phyloP scores from a whole-genome alignment of 768 basidiomycete genomes.

The Terana coerulea region DNA sequence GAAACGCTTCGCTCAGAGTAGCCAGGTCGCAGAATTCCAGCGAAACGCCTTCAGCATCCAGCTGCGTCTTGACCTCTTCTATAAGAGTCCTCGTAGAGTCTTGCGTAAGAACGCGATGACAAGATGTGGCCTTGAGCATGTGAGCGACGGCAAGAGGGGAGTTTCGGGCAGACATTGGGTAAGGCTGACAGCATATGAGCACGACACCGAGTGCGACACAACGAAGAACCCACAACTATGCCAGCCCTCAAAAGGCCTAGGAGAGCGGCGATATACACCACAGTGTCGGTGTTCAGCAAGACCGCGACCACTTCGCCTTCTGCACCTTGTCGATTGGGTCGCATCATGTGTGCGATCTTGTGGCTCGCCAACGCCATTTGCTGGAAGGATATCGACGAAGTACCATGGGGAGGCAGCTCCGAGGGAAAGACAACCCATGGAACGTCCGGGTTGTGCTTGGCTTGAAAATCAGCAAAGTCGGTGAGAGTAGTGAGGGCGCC shows the following conservation, averaged over 20 bases:
- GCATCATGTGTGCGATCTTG: conserved; percentile 5
- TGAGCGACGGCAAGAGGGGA: conserved; percentile 31
- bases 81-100: conserved; percentile 29
- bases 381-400: background rate
- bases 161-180: conserved; percentile 37
- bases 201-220: background rate
- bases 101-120: conserved; percentile 35
- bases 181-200: conserved; percentile 17
- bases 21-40: conserved; percentile 17
- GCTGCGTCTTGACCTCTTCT: conserved; percentile 23
- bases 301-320: conserved; percentile 9
- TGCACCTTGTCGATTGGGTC: background rate
- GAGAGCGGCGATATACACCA: conserved; percentile 4
- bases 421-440: conserved; percentile 6
- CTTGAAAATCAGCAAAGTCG: conserved; percentile 15
- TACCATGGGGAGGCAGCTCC: background rate
- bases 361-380: conserved; percentile 9
- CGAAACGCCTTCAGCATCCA: conserved; percentile 6
- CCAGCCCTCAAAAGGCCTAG: conserved; percentile 9
- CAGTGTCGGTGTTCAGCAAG: conserved; percentile 4
- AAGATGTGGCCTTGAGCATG: conserved; percentile 35
- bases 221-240: conserved; percentile 5
- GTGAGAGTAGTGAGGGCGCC: conserved; percentile 7
- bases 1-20: conserved; percentile 15
- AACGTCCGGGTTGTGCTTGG: conserved; percentile 3